These are phyloP conservation scores for Priceomyces haplophilus DNA, from an alignment of 805 yeast genomes.

Conservation along the genomic window DNA sequence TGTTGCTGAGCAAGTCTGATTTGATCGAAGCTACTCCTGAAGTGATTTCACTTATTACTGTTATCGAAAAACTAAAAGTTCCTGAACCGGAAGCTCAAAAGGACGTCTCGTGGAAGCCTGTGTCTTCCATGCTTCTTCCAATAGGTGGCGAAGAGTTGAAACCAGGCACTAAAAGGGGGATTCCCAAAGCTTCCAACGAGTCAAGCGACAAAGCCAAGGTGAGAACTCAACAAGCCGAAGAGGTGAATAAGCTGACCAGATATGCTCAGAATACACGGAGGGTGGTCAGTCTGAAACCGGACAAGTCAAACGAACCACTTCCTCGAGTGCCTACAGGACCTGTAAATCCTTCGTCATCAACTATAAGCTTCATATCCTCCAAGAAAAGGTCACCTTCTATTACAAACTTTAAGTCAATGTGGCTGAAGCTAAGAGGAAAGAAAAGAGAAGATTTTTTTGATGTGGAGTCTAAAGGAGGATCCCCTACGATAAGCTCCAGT, in stretches of 20 bases:
- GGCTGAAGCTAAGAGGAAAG: slow-evolving; percentile 11
- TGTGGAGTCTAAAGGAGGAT: neutral
- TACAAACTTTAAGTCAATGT: slow-evolving; percentile 15
- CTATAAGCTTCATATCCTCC: neutral
- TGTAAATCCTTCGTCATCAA: neutral
- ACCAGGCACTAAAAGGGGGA: neutral
- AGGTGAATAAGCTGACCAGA: no score
- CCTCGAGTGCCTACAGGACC: neutral
- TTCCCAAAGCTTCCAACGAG: no score
- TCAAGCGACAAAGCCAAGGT: no score
- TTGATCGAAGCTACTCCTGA: no score
- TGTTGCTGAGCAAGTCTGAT: no score
- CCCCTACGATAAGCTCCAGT: neutral
- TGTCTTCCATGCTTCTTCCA: slow-evolving; percentile 1
- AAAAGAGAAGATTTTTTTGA: neutral
- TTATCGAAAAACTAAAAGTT: no score
- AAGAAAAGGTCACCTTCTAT: slow-evolving; percentile 36
- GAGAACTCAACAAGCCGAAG: no score
- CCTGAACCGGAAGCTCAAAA: no score
- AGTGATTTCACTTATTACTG: no score
- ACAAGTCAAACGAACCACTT: no score
- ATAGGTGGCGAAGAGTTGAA: neutral
- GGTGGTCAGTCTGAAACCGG: no score
- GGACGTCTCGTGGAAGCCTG: neutral
- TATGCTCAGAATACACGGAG: no score